These are phyloP conservation scores for Volvox africanus DNA, from an alignment of 139 green algal species.

Conservation along the genomic window DNA sequence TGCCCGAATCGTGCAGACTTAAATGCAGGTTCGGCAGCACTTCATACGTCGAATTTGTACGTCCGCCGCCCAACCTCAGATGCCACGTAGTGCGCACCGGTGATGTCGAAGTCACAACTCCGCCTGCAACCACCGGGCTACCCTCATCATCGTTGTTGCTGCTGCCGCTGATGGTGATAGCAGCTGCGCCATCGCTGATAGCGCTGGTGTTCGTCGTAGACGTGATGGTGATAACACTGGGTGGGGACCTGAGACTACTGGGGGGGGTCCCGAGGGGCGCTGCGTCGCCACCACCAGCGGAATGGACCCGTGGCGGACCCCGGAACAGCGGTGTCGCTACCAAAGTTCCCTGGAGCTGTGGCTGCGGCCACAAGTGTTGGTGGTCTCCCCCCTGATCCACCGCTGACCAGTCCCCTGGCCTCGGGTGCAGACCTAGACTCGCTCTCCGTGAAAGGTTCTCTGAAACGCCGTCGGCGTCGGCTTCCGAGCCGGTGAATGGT, in stretches of 20 bases:
- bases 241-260: neutral
- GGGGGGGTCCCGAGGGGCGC: neutral
- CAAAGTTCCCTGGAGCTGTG: neutral
- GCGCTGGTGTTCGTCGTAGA: neutral
- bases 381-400: no score
- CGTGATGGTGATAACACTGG: neutral
- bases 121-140: no score
- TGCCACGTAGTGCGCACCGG: no score
- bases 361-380: neutral
- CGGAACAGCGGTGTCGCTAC: no score
- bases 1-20: neutral
- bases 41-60: no score
- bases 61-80: no score
- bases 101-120: no score
- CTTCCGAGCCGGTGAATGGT: neutral
- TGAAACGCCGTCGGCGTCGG: no score
- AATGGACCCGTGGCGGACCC: no score
- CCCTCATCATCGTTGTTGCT: neutral
- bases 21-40: constrained; percentile 2
- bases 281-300: no score
- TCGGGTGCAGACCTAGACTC: neutral
- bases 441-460: no score
- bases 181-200: neutral
- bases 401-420: neutral
- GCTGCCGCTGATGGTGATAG: neutral